phyloP scores from a whole-genome alignment of 2,329 filamentous ascomycete genomes.

The Xylaria sp. region DNA sequence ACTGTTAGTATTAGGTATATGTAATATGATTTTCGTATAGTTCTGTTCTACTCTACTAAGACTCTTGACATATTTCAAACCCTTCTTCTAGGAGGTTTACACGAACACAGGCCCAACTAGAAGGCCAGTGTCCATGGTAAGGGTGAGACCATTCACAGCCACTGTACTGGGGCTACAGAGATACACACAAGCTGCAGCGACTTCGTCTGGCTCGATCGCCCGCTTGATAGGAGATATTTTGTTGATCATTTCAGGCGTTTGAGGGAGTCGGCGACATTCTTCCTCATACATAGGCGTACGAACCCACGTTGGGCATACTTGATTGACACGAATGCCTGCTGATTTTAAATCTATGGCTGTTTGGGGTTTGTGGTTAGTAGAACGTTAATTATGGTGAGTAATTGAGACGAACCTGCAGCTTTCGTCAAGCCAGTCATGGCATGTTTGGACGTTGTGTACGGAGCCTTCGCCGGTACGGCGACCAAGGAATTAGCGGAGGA shows the following conservation, averaged over 20 bases:
- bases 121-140: constrained; percentile 36
- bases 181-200: constrained; percentile 40
- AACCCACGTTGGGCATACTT: constrained; percentile 38
- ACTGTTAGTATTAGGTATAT: background rate
- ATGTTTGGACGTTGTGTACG: constrained; percentile 46
- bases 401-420: constrained; percentile 30
- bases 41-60: background rate
- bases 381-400: background rate
- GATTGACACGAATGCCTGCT: constrained; percentile 36
- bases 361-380: background rate
- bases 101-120: background rate
- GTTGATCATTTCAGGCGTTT: constrained; percentile 26
- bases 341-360: constrained; percentile 39
- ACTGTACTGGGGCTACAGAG: constrained; percentile 37
- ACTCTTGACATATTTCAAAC: background rate
- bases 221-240: constrained; percentile 33
- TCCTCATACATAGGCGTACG: constrained; percentile 39
- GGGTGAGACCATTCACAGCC: constrained; percentile 34
- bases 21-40: background rate
- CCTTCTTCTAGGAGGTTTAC: background rate
- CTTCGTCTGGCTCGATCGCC: constrained; percentile 40
- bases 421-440: constrained; percentile 42
- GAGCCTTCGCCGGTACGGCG: constrained; percentile 34
- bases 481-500: constrained; percentile 42
- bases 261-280: constrained; percentile 34